Percentiles rank a stretch among this genome's conserved stretches.
Conservation (phyloP, 352 stramenopile species). For the Globisporangium rhizosaccharum region DNA sequence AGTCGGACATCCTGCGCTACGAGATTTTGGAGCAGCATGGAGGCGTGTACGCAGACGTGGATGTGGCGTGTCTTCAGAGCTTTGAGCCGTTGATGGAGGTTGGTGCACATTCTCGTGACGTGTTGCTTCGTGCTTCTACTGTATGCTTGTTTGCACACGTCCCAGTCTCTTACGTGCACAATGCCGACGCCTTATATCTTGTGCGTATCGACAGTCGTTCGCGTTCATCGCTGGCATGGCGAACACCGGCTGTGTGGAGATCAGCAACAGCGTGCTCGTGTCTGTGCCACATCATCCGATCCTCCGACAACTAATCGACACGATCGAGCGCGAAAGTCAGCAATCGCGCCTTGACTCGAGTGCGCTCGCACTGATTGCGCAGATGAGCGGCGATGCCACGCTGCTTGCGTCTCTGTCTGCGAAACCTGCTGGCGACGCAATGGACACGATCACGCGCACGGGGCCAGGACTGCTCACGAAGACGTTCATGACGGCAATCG, state of each 20-base stretch:
- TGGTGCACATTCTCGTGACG: neutral
- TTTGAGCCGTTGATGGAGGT: conserved; percentile 35
- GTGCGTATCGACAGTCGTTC: conserved; percentile 15
- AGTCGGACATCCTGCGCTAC: conserved; percentile 71
- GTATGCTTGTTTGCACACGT: neutral
- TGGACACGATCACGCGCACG: conserved; percentile 44
- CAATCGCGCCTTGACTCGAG: conserved; percentile 15
- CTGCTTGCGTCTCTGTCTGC: neutral
- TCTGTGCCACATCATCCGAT: conserved; percentile 25
- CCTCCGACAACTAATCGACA: conserved; percentile 23
- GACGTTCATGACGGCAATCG: conserved; percentile 41
- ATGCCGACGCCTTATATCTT: neutral
- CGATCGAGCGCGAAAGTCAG: conserved; percentile 14
- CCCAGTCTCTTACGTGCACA: neutral
- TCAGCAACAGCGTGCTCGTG: conserved; percentile 69
- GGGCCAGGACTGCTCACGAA: conserved; percentile 48
- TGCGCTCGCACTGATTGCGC: conserved; percentile 17
- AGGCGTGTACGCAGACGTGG: conserved; percentile 67
- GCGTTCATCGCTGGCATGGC: conserved; percentile 55
- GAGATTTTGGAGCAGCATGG: conserved; percentile 52
- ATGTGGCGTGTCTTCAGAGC: conserved; percentile 54
- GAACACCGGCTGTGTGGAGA: conserved; percentile 62
- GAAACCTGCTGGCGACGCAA: conserved; percentile 6
- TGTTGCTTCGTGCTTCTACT: neutral
- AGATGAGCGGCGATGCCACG: conserved; percentile 19